Percentiles rank a stretch among this genome's conserved stretches.
Conservation (phyloP, 2,329 filamentous ascomycete genomes). For the Cladorrhinum sp. region DNA sequence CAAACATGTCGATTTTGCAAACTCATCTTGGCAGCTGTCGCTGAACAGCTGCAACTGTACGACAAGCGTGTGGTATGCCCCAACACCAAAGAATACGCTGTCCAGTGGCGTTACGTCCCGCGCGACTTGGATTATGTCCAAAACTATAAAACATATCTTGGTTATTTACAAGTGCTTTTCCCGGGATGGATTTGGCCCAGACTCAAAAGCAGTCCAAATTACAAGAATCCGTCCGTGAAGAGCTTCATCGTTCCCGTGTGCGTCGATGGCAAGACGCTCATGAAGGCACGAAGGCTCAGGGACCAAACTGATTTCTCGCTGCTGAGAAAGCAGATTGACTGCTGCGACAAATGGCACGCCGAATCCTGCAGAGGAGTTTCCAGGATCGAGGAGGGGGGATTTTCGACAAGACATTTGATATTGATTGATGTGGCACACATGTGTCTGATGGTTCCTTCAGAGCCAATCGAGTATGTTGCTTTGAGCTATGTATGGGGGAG, state of each 20-base stretch:
- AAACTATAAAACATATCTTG: too few species aligned
- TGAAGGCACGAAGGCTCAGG: neutral
- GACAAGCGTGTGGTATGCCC: too few species aligned
- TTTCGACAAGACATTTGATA: neutral
- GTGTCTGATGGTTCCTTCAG: neutral
- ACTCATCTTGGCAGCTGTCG: too few species aligned
- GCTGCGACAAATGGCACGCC: neutral
- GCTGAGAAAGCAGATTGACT: neutral
- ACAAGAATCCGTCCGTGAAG: neutral
- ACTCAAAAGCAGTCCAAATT: too few species aligned
- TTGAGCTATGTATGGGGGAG: neutral
- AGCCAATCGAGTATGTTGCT: neutral
- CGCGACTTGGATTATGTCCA: too few species aligned
- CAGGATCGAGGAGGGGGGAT: neutral
- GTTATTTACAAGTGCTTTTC: neutral
- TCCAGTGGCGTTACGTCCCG: too few species aligned
- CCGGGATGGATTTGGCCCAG: too few species aligned
- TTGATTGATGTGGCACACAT: neutral
- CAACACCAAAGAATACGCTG: too few species aligned
- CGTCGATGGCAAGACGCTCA: neutral
- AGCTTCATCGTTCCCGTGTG: neutral
- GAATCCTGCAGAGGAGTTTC: neutral
- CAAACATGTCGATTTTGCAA: too few species aligned
- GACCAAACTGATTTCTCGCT: neutral
- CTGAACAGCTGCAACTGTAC: too few species aligned